A percentile compares a stretch with the other conserved stretches of the same genome.
Evolutionary conservation across 140 eudicot species (phyloP).

Genomic region (Erigeron philadelphicus): DNA sequence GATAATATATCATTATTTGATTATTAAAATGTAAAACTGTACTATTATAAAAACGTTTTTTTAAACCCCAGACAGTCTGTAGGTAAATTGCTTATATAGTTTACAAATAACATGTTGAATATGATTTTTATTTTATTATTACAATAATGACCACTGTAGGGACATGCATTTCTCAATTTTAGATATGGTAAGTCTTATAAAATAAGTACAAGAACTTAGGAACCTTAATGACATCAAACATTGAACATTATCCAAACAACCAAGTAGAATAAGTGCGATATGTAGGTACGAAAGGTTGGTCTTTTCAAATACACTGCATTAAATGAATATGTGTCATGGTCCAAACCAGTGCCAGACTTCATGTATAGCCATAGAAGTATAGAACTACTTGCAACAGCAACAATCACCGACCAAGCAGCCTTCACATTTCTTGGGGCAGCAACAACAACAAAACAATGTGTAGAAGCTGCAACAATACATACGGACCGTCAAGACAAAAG

Average conservation of each 20-base stretch:
- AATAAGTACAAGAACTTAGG: neutral
- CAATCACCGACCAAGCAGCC: conserved; percentile 52
- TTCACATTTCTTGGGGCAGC: conserved; percentile 52
- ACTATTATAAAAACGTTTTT: too few species aligned
- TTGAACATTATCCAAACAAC: neutral
- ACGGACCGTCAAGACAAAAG: conserved; percentile 2
- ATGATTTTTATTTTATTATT: too few species aligned
- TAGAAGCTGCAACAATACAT: conserved; percentile 39
- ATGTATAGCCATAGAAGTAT: conserved; percentile 6
- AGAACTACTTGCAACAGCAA: conserved; percentile 37
- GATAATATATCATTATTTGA: too few species aligned
- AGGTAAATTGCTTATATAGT: too few species aligned
- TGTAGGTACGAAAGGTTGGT: conserved; percentile 7
- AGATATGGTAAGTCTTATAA: neutral
- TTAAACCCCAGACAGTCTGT: too few species aligned
- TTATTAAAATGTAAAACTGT: too few species aligned
- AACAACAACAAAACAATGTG: conserved; percentile 62
- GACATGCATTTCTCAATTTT: too few species aligned
- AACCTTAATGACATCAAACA: neutral
- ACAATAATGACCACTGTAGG: too few species aligned
- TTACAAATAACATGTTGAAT: too few species aligned
- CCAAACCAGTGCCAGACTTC: conserved; percentile 22
- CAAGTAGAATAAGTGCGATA: neutral
- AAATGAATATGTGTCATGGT: conserved; percentile 24
- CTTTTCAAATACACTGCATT: neutral